A percentile compares a stretch with the other conserved stretches of the same genome.
phyloP scores from a whole-genome alignment of 1,284 basidiomycete genomes.

The Apiotrichum akiyoshidainum region DNA sequence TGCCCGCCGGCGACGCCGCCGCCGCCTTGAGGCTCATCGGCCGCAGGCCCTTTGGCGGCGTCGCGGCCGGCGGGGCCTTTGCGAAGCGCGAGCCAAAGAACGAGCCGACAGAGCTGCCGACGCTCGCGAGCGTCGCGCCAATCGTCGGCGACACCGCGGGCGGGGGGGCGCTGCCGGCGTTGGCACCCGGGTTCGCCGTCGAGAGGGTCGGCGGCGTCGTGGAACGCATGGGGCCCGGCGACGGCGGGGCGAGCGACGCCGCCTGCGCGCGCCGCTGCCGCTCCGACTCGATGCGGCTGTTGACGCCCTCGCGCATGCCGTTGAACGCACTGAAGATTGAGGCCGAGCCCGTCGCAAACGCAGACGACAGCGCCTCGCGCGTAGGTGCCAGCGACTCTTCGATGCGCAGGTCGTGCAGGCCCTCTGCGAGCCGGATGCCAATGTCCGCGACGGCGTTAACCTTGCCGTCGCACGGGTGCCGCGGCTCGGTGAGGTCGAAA shows the following conservation, averaged over 20 bases:
- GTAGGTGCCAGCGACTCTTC: constrained; percentile 86
- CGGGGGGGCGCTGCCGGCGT: not conserved
- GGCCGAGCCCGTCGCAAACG: constrained; percentile 69
- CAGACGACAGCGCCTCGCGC: constrained; percentile 76
- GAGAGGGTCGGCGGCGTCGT: not conserved
- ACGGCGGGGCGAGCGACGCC: not conserved
- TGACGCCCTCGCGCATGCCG: constrained; percentile 61
- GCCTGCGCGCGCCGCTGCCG: constrained; percentile 15
- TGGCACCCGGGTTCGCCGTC: not conserved
- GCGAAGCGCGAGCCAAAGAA: constrained; percentile 41
- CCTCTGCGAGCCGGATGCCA: constrained; percentile 75
- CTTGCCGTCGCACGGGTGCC: constrained; percentile 84
- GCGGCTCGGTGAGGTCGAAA: constrained; percentile 87
- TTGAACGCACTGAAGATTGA: constrained; percentile 82
- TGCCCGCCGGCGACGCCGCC: not conserved
- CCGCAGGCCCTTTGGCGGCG: constrained; percentile 5
- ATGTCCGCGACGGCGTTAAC: constrained; percentile 84
- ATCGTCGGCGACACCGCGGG: not conserved
- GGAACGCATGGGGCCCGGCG: constrained; percentile 1
- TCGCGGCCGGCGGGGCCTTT: not conserved
- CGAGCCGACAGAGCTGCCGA: constrained; percentile 42
- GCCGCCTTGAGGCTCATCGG: constrained; percentile 14
- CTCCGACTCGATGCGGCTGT: constrained; percentile 32
- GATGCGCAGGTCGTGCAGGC: constrained; percentile 82
- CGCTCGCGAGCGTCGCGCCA: constrained; percentile 1